Evolutionary conservation across 768 basidiomycete genomes (phyloP).

Genomic region (Boletus rubroflammeus): DNA sequence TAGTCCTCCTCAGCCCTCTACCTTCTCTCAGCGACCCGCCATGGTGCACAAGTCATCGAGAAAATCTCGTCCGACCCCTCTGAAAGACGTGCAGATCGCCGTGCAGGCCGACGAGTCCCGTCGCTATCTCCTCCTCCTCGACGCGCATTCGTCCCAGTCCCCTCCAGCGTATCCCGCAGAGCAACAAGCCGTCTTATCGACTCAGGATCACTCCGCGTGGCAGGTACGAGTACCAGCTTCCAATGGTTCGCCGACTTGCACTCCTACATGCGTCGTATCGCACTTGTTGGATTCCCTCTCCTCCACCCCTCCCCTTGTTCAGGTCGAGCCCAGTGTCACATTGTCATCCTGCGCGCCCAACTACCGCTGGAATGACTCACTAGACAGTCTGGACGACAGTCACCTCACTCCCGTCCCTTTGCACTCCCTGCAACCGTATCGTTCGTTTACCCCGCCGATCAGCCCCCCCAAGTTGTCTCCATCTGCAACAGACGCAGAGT

Average conservation of each 20-base stretch:
- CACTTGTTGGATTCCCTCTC: conserved; percentile 5
- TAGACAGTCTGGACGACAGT: neutral
- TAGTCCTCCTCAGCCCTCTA: neutral
- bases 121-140: conserved; percentile 13
- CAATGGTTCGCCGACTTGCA: neutral
- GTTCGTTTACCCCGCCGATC: conserved; percentile 17
- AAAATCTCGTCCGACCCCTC: conserved; percentile 8
- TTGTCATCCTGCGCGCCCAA: neutral
- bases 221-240: neutral
- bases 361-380: neutral
- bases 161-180: conserved; percentile 5
- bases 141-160: neutral
- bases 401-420: neutral
- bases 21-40: neutral
- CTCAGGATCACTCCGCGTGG: neutral
- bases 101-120: conserved; percentile 10
- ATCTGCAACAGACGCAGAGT: neutral
- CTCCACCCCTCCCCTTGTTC: neutral
- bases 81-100: conserved; percentile 19
- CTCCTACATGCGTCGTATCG: conserved; percentile 3
- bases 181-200: neutral
- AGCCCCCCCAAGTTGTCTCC: conserved; percentile 10
- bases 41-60: conserved; percentile 5
- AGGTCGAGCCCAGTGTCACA: neutral
- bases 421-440: neutral